Base-by-base conservation (phyloP, 805 yeast genomes). In the Zygoascus tannicola region DNA sequence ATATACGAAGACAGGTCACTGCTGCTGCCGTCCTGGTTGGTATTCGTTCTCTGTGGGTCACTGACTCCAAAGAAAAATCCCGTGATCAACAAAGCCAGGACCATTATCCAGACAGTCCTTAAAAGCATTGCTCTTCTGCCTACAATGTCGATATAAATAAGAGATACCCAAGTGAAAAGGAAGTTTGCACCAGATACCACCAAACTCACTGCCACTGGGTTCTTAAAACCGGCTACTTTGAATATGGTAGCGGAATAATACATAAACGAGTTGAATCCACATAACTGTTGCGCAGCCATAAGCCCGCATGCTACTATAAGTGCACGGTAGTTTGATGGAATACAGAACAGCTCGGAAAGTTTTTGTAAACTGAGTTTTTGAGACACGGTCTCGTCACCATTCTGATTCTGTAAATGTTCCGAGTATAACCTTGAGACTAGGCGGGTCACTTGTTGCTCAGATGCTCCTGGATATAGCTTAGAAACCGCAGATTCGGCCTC, bases 261-360 rank as follows among this genome's bases (percentile, higher is more conserved):
- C 95, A 92, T 85, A 56, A 92, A 74, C 4, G 96, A 85, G 67
- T 90, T 92, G 76, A 90, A 88, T 52, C 97, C 97, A 16, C 95
- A 84, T 55, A 90, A 85, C 66, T 92, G 98, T 68, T 90, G 97
- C 56, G 90, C 80, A 46, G 94, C 96, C 68, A 92, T 97, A 51
- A 92, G 68, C 30, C 94, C 95, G 70, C 96, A 88, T 5, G 90
- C 92, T 56, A 90, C 78, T 26, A 86, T 67, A 50, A 90, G 72
- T 5, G 96, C 97, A 57, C 97, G 78, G 18, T 37, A 41, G 32
- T 49, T 44, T 21, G 44, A 33, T 1, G 68, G 61, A 2, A 55
- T 51, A 3, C 52, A 30, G 45, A 63, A 59, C 15, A 65, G 56
- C 38, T 57, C 58, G 38, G 49, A 51, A n/a, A 62, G 32, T 14